Evolutionary conservation across 768 basidiomycete genomes (phyloP).

Genomic region (Macrolepiota dolichaula): DNA sequence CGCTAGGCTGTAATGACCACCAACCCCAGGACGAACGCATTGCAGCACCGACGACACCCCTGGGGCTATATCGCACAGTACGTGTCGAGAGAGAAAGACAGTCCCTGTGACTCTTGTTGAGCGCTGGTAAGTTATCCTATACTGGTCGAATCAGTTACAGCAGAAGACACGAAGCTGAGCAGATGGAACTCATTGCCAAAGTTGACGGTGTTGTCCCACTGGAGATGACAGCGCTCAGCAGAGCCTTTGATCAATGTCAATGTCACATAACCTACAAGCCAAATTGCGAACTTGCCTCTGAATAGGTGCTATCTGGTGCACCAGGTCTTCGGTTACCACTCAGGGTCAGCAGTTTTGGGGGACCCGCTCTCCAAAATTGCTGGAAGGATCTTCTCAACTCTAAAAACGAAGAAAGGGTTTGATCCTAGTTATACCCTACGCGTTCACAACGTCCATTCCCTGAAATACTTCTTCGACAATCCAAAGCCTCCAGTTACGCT

Average conservation of each 20-base stretch:
- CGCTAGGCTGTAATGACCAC: not conserved
- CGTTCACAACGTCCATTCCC: not conserved
- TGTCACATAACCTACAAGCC: not conserved
- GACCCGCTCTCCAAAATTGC: not conserved
- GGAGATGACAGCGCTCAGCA: not conserved
- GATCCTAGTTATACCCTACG: not conserved
- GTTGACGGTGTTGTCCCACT: not conserved
- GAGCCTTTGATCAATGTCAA: not conserved
- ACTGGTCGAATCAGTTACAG: not conserved
- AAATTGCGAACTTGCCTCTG: not conserved
- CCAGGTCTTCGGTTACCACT: conserved; percentile 3
- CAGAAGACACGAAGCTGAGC: not conserved
- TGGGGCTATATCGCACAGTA: not conserved
- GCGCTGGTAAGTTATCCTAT: not conserved
- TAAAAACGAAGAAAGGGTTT: not conserved
- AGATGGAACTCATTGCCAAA: not conserved
- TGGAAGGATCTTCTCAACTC: not conserved
- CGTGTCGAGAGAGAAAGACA: not conserved
- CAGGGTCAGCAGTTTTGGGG: conserved; percentile 2
- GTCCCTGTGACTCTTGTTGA: not conserved
- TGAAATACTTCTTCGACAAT: not conserved
- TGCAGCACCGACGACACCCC: not conserved
- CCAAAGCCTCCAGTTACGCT: not conserved
- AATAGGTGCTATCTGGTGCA: not conserved
- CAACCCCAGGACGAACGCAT: not conserved